A percentile compares a stretch with the other conserved stretches of the same genome.
Conservation (phyloP, 108 stramenopile genomes). For the Cafeteria roenbergensis region DNA sequence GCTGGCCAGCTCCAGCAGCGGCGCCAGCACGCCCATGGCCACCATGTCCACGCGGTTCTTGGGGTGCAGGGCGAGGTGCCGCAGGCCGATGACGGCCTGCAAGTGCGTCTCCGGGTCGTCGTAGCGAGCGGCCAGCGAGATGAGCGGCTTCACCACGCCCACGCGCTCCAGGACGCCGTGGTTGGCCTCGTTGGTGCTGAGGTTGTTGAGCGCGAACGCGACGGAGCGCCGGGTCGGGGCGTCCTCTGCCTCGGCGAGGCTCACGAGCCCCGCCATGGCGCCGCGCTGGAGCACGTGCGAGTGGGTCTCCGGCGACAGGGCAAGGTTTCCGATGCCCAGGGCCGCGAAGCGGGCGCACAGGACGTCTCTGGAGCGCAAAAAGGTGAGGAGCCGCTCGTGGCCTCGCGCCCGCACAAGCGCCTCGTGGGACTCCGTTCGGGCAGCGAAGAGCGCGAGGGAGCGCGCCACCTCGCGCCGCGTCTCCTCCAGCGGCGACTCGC, state of each 20-base stretch:
- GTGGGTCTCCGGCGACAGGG: constrained; percentile 38
- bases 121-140: constrained; percentile 27
- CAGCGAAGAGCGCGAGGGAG: constrained; percentile 55
- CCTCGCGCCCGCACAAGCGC: constrained; percentile 39
- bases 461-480: constrained; percentile 55
- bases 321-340: constrained; percentile 45
- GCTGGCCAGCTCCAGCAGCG: constrained; percentile 25
- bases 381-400: constrained; percentile 40
- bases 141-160: constrained; percentile 46
- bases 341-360: constrained; percentile 44
- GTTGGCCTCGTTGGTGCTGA: constrained; percentile 41
- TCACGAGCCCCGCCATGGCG: constrained; percentile 34
- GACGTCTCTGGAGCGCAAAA: constrained; percentile 40
- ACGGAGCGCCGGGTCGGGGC: constrained; percentile 49
- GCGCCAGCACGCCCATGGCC: constrained; percentile 38
- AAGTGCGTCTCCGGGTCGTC: constrained; percentile 47
- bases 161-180: constrained; percentile 51
- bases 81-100: constrained; percentile 48
- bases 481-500: constrained; percentile 31
- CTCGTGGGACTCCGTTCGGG: constrained; percentile 51
- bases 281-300: constrained; percentile 48
- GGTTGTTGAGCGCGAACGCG: constrained; percentile 50
- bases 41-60: constrained; percentile 48
- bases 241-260: constrained; percentile 32
- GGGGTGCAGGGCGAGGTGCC: constrained; percentile 43